These are phyloP conservation scores for Suillus plorans DNA, from an alignment of 768 basidiomycete genomes.

Conservation along the genomic window DNA sequence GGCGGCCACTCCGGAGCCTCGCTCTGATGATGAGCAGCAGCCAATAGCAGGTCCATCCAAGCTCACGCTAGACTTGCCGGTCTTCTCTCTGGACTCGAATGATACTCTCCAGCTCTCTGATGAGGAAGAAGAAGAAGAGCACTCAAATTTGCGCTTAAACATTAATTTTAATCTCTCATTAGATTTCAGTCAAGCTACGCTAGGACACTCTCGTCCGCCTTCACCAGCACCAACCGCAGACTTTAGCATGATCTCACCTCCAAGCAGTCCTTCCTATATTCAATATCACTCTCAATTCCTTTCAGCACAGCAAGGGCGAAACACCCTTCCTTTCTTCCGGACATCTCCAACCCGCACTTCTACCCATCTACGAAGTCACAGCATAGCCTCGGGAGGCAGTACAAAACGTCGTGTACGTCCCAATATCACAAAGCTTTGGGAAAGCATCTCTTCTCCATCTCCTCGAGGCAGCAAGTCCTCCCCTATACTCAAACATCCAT, in stretches of 20 bases:
- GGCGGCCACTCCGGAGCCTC: constrained; percentile 19
- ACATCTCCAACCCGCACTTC: constrained; percentile 21
- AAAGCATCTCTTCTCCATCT: constrained; percentile 30
- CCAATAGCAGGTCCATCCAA: not conserved
- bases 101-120: not conserved
- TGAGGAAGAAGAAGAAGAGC: constrained; percentile 17
- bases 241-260: constrained; percentile 47
- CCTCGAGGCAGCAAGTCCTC: constrained; percentile 2
- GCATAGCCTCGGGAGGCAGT: constrained; percentile 21
- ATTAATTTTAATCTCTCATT: constrained; percentile 8
- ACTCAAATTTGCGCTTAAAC: constrained; percentile 26
- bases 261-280: constrained; percentile 33
- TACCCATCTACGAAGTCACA: constrained; percentile 10
- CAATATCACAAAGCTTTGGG: constrained; percentile 35
- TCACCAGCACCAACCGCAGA: constrained; percentile 47
- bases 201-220: constrained; percentile 31
- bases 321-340: constrained; percentile 33
- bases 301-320: constrained; percentile 20
- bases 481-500: not conserved
- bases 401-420: constrained; percentile 29
- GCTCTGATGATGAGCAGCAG: not conserved
- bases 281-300: constrained; percentile 33
- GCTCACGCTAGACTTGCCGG: not conserved
- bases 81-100: not conserved
- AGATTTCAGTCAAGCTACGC: constrained; percentile 10